Evolutionary conservation across 805 yeast species (phyloP).

Genomic region (Candida silvicultrix): DNA sequence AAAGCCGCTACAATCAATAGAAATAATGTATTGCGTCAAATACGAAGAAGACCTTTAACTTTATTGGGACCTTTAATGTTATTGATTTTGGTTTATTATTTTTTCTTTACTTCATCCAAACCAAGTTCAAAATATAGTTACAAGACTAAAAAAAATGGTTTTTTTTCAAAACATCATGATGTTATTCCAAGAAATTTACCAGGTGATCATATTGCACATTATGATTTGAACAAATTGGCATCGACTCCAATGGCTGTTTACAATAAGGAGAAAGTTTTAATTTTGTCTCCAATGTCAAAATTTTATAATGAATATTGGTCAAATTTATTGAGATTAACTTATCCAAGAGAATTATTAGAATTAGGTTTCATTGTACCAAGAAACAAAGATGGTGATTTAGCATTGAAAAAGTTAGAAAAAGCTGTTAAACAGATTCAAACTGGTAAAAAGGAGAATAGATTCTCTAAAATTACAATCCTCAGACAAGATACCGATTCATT

Average conservation of each 20-base stretch:
- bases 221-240: conserved; percentile 73
- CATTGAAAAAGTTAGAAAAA: conserved; percentile 62
- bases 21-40: conserved; percentile 37
- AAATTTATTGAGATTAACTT: conserved; percentile 64
- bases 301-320: conserved; percentile 87
- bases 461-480: conserved; percentile 77
- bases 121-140: conserved; percentile 21
- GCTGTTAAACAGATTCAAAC: conserved; percentile 72
- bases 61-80: conserved; percentile 42
- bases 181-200: conserved; percentile 57
- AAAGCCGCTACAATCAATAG: conserved; percentile 18
- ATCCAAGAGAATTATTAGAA: conserved; percentile 81
- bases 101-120: conserved; percentile 31
- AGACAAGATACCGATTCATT: conserved; percentile 86
- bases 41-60: conserved; percentile 55
- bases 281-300: conserved; percentile 85
- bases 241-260: conserved; percentile 66
- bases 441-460: conserved; percentile 56
- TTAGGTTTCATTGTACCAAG: conserved; percentile 91
- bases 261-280: conserved; percentile 76
- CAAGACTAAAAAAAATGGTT: conserved; percentile 20
- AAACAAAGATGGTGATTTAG: conserved; percentile 72
- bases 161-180: conserved; percentile 40
- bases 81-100: conserved; percentile 34
- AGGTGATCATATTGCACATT: conserved; percentile 72